Conservation (phyloP, 148 eudicot species). For the Silene conica region DNA sequence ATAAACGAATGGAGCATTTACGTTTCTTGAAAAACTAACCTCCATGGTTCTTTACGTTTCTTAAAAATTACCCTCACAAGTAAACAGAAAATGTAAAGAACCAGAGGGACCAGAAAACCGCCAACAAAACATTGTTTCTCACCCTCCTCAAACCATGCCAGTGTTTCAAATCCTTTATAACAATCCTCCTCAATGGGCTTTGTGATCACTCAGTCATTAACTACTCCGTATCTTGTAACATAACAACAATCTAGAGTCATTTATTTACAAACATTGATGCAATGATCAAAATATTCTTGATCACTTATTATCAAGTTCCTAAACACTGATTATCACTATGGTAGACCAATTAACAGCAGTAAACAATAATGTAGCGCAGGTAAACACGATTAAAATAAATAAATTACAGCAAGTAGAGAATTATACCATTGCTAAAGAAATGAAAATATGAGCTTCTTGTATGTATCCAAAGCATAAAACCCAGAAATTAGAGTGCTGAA, state of each 20-base stretch:
- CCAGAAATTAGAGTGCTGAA: background rate
- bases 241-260: conserved; percentile 6
- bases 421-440: background rate
- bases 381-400: background rate
- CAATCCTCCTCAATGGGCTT: background rate
- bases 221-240: background rate
- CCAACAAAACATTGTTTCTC: background rate
- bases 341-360: background rate
- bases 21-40: too few species aligned
- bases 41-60: too few species aligned
- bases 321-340: background rate
- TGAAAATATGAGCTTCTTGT: background rate
- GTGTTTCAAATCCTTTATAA: background rate
- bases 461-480: background rate
- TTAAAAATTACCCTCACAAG: too few species aligned
- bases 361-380: background rate
- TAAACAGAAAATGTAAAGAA: too few species aligned
- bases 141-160: background rate
- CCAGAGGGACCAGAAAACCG: too few species aligned
- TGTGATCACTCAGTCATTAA: background rate
- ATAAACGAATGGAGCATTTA: too few species aligned
- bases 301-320: background rate
- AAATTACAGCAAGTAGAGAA: background rate
- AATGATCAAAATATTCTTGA: background rate
- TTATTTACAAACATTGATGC: background rate